Base-by-base conservation (phyloP, 805 yeast species). In the Wickerhamomyces bisporus region DNA sequence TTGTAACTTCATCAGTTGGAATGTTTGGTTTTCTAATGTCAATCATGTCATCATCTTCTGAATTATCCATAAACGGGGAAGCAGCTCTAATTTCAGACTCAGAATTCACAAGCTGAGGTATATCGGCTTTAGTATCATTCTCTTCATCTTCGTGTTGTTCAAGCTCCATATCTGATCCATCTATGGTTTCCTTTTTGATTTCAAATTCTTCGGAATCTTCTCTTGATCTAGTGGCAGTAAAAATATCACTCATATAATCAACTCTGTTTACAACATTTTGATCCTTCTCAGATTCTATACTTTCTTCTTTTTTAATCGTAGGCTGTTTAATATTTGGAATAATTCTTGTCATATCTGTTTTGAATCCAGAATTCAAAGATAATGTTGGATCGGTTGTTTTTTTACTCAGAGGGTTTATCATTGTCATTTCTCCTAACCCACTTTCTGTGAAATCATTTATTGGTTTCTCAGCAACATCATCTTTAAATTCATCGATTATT, bases 271-370 rank as follows among this genome's bases (percentile, higher is more conserved):
- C 24, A 1, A 30, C 47, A 2, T 34, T 36, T 19, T 38, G 30
- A 30, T 35, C 27, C 27, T 25, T 25, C n/a, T 25, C 13, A 14
- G n/a, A 12, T 14, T 25, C 27, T 7, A 25, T n/a, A n/a, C n/a
- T n/a, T n/a, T n/a, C n/a, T n/a, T n/a, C n/a, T n/a, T n/a, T n/a
- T n/a, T n/a, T n/a, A n/a, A n/a, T n/a, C n/a, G 20, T 32, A n/a
- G 31, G 16, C 5, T 30, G 38, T 23, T 42, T 45, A 36, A 53
- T 47, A 7, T 45, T 53, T 2, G 70, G 67, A 37, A 62, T 45
- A 2, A 65, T 52, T 64, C 59, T 64, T 0, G 70, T 64, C 63
- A 65, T 60, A 40, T 64, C 69, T 6, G 61, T 51, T 2, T 21
- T 39, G 30, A 46, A 38, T 2, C 48, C 46, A 3, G 46, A 30